Evolutionary conservation across 228 moss, liverwort and hornwort genomes (phyloP).

Genomic region (Sphagnum fallax): DNA sequence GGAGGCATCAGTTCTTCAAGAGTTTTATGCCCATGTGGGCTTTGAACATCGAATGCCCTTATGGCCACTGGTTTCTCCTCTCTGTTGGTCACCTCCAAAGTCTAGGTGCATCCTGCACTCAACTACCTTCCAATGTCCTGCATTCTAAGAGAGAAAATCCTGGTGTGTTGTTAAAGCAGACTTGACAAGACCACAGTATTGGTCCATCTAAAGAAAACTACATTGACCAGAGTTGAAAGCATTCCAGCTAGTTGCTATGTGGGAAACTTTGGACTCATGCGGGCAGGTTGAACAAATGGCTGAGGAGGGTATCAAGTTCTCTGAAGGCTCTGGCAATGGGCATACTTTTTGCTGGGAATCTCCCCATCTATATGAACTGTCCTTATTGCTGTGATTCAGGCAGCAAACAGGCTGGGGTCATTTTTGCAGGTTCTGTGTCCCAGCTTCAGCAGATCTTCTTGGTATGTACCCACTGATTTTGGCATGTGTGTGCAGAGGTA

Average conservation of each 20-base stretch:
- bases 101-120: constrained; percentile 35
- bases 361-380: constrained; percentile 88
- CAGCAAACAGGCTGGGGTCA: constrained; percentile 38
- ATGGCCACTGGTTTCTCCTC: constrained; percentile 85
- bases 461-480: constrained; percentile 25
- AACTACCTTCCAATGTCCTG: constrained; percentile 13
- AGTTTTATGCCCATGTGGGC: constrained; percentile 62
- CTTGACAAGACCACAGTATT: constrained; percentile 27
- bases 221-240: neutral
- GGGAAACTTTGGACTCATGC: constrained; percentile 5
- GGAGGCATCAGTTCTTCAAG: constrained; percentile 13
- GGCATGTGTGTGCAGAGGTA: too few relatives aligned
- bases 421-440: constrained; percentile 72
- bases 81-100: constrained; percentile 46
- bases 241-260: too few relatives aligned
- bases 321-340: constrained; percentile 70
- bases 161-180: constrained; percentile 7
- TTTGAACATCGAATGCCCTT: constrained; percentile 96
- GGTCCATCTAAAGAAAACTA: constrained; percentile 22
- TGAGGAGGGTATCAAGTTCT: constrained; percentile 26
- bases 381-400: constrained; percentile 76
- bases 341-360: constrained; percentile 66
- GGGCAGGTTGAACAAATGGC: constrained; percentile 35
- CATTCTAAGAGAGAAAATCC: constrained; percentile 14
- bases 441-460: constrained; percentile 95